Evolutionary conservation across 768 basidiomycete genomes (phyloP).

Genomic region (Auriscalpium orientale): DNA sequence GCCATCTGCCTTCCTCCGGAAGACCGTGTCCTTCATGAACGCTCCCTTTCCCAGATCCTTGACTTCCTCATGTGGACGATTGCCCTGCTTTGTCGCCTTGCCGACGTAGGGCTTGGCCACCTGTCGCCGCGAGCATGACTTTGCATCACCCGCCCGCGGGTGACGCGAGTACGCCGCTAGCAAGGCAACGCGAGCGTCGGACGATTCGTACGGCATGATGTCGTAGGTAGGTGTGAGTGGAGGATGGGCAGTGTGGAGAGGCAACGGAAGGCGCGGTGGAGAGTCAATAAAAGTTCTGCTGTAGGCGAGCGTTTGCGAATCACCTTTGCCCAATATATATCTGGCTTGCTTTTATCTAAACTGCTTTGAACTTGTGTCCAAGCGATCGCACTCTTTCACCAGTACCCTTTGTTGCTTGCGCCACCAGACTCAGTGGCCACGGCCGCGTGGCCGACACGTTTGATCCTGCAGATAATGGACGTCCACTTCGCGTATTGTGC

Average conservation of each 20-base stretch:
- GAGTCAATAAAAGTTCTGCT: too few species aligned
- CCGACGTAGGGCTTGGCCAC: background rate
- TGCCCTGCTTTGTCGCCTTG: constrained; percentile 4
- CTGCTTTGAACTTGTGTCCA: too few species aligned
- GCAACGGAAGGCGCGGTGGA: too few species aligned
- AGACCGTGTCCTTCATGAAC: constrained; percentile 7
- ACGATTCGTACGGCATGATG: constrained; percentile 21
- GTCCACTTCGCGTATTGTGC: too few species aligned
- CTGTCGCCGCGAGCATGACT: background rate
- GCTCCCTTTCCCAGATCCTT: constrained; percentile 9
- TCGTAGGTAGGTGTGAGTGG: background rate
- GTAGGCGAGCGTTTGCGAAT: constrained; percentile 1
- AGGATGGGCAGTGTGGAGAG: too few species aligned
- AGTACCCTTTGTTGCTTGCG: too few species aligned
- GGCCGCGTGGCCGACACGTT: too few species aligned
- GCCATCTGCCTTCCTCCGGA: background rate
- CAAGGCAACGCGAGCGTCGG: constrained; percentile 29
- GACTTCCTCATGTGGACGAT: background rate
- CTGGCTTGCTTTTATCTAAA: too few species aligned
- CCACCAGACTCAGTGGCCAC: too few species aligned
- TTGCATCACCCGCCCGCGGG: constrained; percentile 14
- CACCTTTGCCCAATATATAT: too few species aligned
- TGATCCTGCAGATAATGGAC: too few species aligned
- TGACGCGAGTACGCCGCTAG: constrained; percentile 23
- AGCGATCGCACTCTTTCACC: too few species aligned